phyloP scores from a whole-genome alignment of 1,139 yeast genomes.

The Nakaseomyces nivariensis region DNA sequence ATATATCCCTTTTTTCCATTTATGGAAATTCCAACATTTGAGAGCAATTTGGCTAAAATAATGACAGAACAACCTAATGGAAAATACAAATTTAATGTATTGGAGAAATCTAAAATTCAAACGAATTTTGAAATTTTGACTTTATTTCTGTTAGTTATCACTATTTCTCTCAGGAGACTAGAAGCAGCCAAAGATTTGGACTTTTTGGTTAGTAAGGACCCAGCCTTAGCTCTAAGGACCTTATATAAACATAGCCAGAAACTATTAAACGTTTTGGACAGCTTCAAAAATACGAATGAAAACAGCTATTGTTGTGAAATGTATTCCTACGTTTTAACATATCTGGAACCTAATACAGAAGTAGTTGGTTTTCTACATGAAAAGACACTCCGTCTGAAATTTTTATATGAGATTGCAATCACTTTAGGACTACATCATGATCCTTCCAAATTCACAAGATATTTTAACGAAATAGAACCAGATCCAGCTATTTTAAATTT shows the following conservation, averaged over 20 bases:
- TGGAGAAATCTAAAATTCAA: slow-evolving; percentile 7
- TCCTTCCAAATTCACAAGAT: slow-evolving; percentile 13
- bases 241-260: slow-evolving; percentile 10
- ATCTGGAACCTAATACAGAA: slow-evolving; percentile 13
- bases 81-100: background rate
- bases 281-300: slow-evolving; percentile 16
- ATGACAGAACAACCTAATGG: slow-evolving; percentile 6
- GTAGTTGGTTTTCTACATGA: slow-evolving; percentile 9
- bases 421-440: slow-evolving; percentile 15
- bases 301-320: slow-evolving; percentile 12
- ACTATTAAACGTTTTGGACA: slow-evolving; percentile 12
- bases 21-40: slow-evolving; percentile 16
- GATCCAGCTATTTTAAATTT: slow-evolving; percentile 6
- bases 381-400: slow-evolving; percentile 9
- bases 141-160: slow-evolving; percentile 9
- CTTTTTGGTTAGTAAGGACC: slow-evolving; percentile 3
- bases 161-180: slow-evolving; percentile 10
- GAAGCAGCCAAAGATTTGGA: background rate
- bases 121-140: slow-evolving; percentile 9
- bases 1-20: slow-evolving; percentile 19
- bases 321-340: slow-evolving; percentile 12
- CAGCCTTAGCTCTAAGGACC: slow-evolving; percentile 5
- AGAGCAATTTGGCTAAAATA: slow-evolving; percentile 8
- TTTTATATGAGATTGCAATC: slow-evolving; percentile 10
- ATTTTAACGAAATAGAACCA: slow-evolving; percentile 4